Base-by-base conservation (phyloP, 257 asterid genomes). In the Solanum piurae region DNA sequence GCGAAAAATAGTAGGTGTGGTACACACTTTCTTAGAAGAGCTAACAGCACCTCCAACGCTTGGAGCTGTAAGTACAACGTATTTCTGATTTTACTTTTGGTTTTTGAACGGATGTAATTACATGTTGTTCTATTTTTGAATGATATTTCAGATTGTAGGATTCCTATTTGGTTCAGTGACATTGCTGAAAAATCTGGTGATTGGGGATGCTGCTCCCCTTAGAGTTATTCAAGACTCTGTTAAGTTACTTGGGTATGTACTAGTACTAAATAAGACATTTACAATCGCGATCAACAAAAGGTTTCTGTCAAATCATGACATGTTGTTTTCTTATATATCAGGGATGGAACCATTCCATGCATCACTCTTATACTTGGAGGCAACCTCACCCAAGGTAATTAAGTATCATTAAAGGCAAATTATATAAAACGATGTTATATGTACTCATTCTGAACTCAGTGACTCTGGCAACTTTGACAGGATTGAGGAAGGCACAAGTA, bases 301-400 rank as follows among this genome's bases (percentile, higher is more conserved):
- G 12, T 64, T n/a, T 64, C 58, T 66, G 36, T 66, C 3, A 25
- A 68, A 75, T 33, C 34, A 34, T 38, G 83, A 80, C 85, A 46
- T 72, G 5, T 72, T 46, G 7, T 31, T 58, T 7, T 86, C 2
- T 27, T 37, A 42, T 20, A 12, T 86, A 87, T 86, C 80, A 96
- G 99, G 87, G 95, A 92, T 86, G 98, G 95, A 88, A 95, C 99
- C 73, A 94, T 95, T 87, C 98, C 99, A 29, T 92, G 98, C 91
- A 93, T 95, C 91, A 96, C 94, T 73, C 95, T 96, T 52, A 95
- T 95, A 90, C 95, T 96, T 13, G 99, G 99, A 23, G 99, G 98
- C 87, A 96, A 95, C 91, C 94, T 96, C 52, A 94, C 92, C 40
- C 94, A 94, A 93, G 99, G 99, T 95, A 92, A 11, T 44, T 5